Conservation (phyloP, 768 basidiomycete genomes). For the Chlorophyllum brunneum region DNA sequence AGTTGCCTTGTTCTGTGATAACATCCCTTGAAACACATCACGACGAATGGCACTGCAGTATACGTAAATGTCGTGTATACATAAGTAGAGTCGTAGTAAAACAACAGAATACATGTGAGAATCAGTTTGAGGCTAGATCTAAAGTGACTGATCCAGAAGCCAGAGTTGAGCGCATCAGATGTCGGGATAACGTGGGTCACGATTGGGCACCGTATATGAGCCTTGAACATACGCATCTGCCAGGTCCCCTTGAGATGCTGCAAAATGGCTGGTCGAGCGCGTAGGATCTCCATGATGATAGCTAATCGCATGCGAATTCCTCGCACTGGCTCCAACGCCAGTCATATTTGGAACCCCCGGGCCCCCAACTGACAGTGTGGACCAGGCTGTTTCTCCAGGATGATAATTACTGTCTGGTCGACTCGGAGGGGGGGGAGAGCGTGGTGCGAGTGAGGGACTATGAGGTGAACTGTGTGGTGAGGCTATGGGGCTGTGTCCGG, state of each 20-base stretch:
- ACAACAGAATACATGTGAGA: too few relatives aligned
- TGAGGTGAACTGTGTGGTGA: background rate
- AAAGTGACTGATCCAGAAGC: too few relatives aligned
- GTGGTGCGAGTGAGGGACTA: background rate
- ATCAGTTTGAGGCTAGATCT: too few relatives aligned
- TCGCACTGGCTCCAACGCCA: slow-evolving; percentile 8
- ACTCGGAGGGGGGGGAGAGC: slow-evolving; percentile 2
- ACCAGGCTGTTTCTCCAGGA: slow-evolving; percentile 6
- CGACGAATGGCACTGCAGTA: too few relatives aligned
- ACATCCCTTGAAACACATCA: too few relatives aligned
- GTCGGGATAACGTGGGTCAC: background rate
- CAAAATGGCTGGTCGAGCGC: background rate
- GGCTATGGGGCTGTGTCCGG: background rate
- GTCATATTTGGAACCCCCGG: slow-evolving; percentile 12
- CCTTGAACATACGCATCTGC: background rate
- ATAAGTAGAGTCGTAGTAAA: too few relatives aligned
- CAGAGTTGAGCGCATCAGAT: background rate
- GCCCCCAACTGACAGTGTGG: slow-evolving; percentile 10
- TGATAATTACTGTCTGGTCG: slow-evolving; percentile 8
- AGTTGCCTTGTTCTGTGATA: too few relatives aligned
- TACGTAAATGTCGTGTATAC: too few relatives aligned
- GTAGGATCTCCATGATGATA: slow-evolving; percentile 4
- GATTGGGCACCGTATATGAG: background rate
- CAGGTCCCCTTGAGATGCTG: slow-evolving; percentile 2
- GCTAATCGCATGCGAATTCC: slow-evolving; percentile 5